These are phyloP conservation scores for Podila horticola DNA, from an alignment of 192 early-diverging fungal genomes.

Conservation along the genomic window DNA sequence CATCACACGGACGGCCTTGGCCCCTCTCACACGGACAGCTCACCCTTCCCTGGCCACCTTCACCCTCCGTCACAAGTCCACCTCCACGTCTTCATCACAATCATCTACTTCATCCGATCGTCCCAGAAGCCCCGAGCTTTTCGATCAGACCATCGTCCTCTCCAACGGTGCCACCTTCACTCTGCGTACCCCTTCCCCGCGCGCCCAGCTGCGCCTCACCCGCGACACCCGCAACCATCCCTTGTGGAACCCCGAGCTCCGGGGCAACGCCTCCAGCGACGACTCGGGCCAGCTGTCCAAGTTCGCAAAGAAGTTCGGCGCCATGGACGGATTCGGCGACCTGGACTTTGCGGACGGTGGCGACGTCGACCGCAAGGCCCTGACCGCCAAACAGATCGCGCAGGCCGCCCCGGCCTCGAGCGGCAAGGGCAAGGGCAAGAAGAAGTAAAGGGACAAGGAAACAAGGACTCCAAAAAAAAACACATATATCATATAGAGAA, in stretches of 20 bases:
- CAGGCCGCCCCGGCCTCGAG: constrained; percentile 14
- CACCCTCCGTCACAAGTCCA: constrained; percentile 26
- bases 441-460: constrained; percentile 20
- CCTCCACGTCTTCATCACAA: constrained; percentile 1
- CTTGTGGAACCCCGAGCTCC: constrained; percentile 88
- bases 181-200: constrained; percentile 86
- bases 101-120: neutral
- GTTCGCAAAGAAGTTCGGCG: constrained; percentile 86
- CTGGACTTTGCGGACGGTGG: constrained; percentile 60
- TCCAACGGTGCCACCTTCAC: constrained; percentile 90
- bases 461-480: too few relatives aligned
- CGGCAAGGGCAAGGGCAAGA: constrained; percentile 52
- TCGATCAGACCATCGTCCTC: constrained; percentile 85
- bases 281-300: constrained; percentile 82
- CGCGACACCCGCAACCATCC: constrained; percentile 95
- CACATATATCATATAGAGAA: too few relatives aligned
- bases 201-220: constrained; percentile 83
- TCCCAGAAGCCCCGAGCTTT: constrained; percentile 70
- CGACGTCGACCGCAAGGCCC: constrained; percentile 43
- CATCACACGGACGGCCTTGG: constrained; percentile 27
- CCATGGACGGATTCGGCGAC: constrained; percentile 63
- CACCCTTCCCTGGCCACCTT: neutral
- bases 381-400: constrained; percentile 50
- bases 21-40: constrained; percentile 24
- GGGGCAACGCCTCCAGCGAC: constrained; percentile 69